These are phyloP conservation scores for Diddensiella santjacobensis DNA, from an alignment of 805 yeast species.

Conservation along the genomic window DNA sequence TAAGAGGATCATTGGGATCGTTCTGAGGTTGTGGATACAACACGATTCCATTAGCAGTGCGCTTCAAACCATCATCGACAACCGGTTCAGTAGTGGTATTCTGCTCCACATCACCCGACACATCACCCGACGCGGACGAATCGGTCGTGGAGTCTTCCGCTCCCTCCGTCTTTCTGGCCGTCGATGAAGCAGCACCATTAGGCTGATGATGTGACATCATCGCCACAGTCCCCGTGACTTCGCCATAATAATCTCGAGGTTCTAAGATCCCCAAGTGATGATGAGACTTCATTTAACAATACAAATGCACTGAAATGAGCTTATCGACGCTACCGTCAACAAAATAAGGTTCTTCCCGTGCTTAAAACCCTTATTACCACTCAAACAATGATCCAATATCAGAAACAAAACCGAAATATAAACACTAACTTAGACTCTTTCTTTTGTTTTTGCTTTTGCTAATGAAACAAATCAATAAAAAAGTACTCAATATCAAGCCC, in stretches of 20 bases:
- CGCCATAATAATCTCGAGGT: conserved; percentile 34
- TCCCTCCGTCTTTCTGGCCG: neutral
- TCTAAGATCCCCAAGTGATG: conserved; percentile 39
- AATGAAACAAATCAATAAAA: too few relatives aligned
- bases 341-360: too few relatives aligned
- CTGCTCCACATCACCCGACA: neutral
- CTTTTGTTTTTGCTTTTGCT: too few relatives aligned
- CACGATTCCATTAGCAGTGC: conserved; percentile 46
- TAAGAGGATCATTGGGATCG: conserved; percentile 60
- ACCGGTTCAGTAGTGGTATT: too few relatives aligned
- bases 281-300: neutral
- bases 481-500: too few relatives aligned
- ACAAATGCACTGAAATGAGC: too few relatives aligned
- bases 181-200: neutral
- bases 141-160: conserved; percentile 4
- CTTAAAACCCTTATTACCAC: too few relatives aligned
- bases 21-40: conserved; percentile 61
- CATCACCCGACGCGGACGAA: neutral
- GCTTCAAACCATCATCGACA: conserved; percentile 36
- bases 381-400: too few relatives aligned
- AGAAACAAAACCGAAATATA: too few relatives aligned
- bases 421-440: too few relatives aligned
- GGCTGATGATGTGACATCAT: conserved; percentile 18
- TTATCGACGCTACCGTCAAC: too few relatives aligned
- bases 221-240: conserved; percentile 44